phyloP scores from a whole-genome alignment of 1,284 basidiomycete genomes.

The Spongiforma sp. region DNA sequence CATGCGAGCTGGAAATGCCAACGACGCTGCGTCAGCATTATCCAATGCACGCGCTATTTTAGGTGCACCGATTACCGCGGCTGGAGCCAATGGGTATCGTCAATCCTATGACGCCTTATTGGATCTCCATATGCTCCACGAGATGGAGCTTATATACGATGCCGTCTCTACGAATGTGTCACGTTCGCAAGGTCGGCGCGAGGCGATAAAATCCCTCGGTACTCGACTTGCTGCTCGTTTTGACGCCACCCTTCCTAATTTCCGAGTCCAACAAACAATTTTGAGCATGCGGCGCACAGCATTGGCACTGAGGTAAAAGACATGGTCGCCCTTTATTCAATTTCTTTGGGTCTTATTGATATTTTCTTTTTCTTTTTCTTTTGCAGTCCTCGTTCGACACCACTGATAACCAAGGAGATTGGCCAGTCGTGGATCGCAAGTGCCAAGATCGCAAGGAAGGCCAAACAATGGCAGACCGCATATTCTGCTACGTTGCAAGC shows the following conservation, averaged over 20 bases:
- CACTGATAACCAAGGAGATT: slow-evolving; percentile 62
- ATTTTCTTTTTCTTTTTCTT: neutral
- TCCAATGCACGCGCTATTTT: slow-evolving; percentile 75
- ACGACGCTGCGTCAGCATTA: slow-evolving; percentile 57
- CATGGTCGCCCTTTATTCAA: neutral
- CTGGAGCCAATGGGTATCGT: slow-evolving; percentile 82
- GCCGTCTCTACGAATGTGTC: slow-evolving; percentile 44
- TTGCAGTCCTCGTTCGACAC: slow-evolving; percentile 35
- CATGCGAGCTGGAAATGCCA: slow-evolving; percentile 63
- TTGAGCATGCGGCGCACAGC: slow-evolving; percentile 91
- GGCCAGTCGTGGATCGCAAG: slow-evolving; percentile 91
- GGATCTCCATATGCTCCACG: slow-evolving; percentile 88
- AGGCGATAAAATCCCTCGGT: slow-evolving; percentile 34
- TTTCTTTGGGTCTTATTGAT: slow-evolving; percentile 15
- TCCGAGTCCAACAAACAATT: slow-evolving; percentile 90
- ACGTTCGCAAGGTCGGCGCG: slow-evolving; percentile 42
- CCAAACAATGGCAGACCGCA: slow-evolving; percentile 95
- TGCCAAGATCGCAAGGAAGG: slow-evolving; percentile 95
- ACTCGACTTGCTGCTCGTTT: slow-evolving; percentile 62
- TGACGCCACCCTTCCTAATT: slow-evolving; percentile 85
- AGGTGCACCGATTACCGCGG: slow-evolving; percentile 83
- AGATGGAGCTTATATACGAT: slow-evolving; percentile 81
- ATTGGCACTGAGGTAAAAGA: slow-evolving; percentile 71
- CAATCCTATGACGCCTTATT: slow-evolving; percentile 89
- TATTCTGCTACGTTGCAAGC: slow-evolving; percentile 97